Percentiles rank a stretch among this genome's conserved stretches.
These are phyloP conservation scores for Cyathus olla DNA, from an alignment of 1,284 basidiomycete species.

Conservation along the genomic window DNA sequence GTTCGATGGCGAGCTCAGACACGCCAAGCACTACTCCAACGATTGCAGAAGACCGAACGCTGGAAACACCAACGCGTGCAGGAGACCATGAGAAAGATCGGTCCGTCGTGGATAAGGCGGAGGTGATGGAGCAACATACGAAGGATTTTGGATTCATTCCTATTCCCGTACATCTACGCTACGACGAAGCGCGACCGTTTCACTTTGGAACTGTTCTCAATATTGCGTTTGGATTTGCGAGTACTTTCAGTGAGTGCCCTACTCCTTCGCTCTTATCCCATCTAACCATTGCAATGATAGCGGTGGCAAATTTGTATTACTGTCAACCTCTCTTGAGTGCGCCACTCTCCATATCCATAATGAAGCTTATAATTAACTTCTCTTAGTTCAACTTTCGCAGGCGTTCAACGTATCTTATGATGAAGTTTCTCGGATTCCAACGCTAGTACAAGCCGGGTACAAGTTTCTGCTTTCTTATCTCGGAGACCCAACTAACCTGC, in stretches of 20 bases:
- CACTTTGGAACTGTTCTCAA: constrained; percentile 74
- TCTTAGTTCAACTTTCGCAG: constrained; percentile 61
- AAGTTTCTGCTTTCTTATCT: constrained; percentile 2
- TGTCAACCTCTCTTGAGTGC: constrained; percentile 78
- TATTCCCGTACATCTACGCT: constrained; percentile 71
- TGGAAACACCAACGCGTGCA: no score
- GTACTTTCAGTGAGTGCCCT: constrained; percentile 50
- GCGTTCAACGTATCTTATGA: constrained; percentile 68
- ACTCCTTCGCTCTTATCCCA: background rate
- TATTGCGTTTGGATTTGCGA: constrained; percentile 66
- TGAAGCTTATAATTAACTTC: background rate
- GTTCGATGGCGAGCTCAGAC: no score
- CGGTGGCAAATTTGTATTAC: constrained; percentile 77
- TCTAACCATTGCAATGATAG: constrained; percentile 32
- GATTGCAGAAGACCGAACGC: no score
- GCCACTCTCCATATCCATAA: constrained; percentile 21
- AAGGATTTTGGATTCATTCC: constrained; percentile 74
- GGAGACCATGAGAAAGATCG: no score
- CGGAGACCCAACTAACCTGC: no score
- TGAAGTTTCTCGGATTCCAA: constrained; percentile 68
- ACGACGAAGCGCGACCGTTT: constrained; percentile 67
- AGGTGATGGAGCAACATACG: constrained; percentile 1
- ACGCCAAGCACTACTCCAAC: no score
- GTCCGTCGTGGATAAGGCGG: no score
- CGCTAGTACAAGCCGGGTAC: constrained; percentile 62